Conservation (phyloP, 2,329 filamentous ascomycete species). For the Fonsecaea pugnacius region DNA sequence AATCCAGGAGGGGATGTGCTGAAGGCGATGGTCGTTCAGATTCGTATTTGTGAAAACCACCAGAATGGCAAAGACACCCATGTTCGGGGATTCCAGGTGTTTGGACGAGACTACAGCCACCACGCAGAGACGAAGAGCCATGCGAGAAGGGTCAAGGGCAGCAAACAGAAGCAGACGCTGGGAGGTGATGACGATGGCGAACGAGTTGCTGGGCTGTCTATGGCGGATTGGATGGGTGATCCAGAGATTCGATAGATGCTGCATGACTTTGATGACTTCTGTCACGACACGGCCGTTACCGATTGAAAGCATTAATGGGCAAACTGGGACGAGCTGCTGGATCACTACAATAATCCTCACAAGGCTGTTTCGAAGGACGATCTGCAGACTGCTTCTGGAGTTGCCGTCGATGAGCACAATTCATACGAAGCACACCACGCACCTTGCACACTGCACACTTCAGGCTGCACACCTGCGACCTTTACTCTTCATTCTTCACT, state of each 20-base stretch:
- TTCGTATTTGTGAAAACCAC: constrained; percentile 92
- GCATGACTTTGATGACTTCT: constrained; percentile 16
- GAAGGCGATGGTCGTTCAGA: constrained; percentile 85
- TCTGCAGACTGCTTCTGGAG: not conserved
- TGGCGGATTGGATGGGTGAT: constrained; percentile 57
- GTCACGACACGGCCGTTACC: not conserved
- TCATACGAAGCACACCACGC: not conserved
- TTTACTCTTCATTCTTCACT: not conserved
- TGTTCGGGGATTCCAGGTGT: constrained; percentile 88
- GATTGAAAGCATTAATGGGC: constrained; percentile 11
- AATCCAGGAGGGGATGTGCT: constrained; percentile 69
- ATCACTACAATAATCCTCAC: not conserved
- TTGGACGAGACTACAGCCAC: constrained; percentile 53
- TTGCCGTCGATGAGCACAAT: not conserved
- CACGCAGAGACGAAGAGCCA: constrained; percentile 34
- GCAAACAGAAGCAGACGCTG: constrained; percentile 8
- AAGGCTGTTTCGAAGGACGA: not conserved
- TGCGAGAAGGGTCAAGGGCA: constrained; percentile 25
- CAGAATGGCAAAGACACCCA: constrained; percentile 99
- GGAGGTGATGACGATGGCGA: constrained; percentile 40
- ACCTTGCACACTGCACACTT: not conserved
- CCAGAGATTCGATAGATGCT: constrained; percentile 49
- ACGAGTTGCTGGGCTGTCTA: constrained; percentile 44
- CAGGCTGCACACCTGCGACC: not conserved
- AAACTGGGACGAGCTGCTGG: not conserved